phyloP scores from a whole-genome alignment of 169 alveolate genomes.

The Plasmodium malariae region DNA sequence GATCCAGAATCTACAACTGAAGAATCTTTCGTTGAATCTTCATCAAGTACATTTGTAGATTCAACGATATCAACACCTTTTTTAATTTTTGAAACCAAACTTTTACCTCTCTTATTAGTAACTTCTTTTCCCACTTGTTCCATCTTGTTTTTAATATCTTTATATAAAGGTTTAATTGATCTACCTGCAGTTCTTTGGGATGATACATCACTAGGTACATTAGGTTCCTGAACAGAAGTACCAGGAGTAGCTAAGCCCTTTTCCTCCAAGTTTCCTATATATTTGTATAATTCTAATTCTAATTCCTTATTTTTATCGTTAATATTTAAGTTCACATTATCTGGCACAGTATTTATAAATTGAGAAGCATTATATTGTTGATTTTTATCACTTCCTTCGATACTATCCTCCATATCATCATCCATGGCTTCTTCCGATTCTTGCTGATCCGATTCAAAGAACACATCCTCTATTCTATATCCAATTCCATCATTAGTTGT shows the following conservation, averaged over 20 bases:
- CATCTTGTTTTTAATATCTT: no score
- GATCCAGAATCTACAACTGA: neutral
- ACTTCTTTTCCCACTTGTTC: no score
- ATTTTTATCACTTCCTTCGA: no score
- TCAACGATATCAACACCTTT: neutral
- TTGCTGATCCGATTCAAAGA: conserved; percentile 21
- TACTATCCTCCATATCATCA: conserved; percentile 4
- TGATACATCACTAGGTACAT: neutral
- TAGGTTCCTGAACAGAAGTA: neutral
- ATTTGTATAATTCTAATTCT: conserved; percentile 44
- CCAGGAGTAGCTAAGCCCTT: neutral
- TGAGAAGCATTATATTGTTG: neutral
- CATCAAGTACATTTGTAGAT: neutral
- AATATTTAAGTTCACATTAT: neutral
- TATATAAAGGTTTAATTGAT: neutral
- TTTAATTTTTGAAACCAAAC: neutral
- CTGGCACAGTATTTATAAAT: conserved; percentile 15
- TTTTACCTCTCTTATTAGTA: neutral
- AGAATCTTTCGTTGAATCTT: neutral
- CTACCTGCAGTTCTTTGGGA: neutral
- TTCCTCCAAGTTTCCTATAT: conserved; percentile 5
- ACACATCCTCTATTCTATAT: conserved; percentile 29
- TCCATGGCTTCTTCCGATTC: conserved; percentile 7
- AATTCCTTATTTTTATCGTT: conserved; percentile 24
- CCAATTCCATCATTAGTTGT: conserved; percentile 65